Conservation (phyloP, 2,329 filamentous ascomycete species). For the Corinectria fuckeliana region DNA sequence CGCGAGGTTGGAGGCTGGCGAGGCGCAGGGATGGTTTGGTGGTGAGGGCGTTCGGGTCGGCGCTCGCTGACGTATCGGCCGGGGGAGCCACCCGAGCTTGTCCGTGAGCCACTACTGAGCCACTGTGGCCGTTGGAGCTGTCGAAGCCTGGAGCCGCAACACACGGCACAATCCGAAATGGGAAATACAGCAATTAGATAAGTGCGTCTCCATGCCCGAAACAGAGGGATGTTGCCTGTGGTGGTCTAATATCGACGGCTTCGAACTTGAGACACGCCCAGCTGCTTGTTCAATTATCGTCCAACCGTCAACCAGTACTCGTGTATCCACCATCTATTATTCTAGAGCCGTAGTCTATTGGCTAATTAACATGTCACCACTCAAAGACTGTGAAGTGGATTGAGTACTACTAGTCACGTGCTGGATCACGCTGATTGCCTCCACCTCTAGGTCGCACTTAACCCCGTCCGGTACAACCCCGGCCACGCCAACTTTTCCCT, state of each 20-base stretch:
- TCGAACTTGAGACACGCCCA: neutral
- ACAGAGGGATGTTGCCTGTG: neutral
- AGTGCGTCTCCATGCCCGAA: neutral
- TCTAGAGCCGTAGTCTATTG: neutral
- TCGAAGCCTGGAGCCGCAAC: slow-evolving; percentile 2
- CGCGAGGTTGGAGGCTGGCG: slow-evolving; percentile 30
- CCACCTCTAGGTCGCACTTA: slow-evolving; percentile 18
- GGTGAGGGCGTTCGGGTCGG: slow-evolving; percentile 25
- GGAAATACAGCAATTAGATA: neutral
- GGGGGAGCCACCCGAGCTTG: slow-evolving; percentile 35
- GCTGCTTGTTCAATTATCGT: neutral
- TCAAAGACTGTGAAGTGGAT: neutral
- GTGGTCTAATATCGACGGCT: neutral
- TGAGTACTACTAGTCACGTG: slow-evolving; percentile 27
- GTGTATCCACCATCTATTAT: too few species aligned
- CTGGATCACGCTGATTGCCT: slow-evolving; percentile 21
- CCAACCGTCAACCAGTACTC: too few species aligned
- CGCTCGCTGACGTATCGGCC: slow-evolving; percentile 45
- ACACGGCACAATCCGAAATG: neutral
- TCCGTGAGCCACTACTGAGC: neutral
- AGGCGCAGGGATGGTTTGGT: slow-evolving; percentile 30
- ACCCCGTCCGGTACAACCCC: slow-evolving; percentile 36
- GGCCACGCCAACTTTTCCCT: slow-evolving; percentile 38
- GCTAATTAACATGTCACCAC: neutral
- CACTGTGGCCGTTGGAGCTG: neutral